Evolutionary conservation across 345 rosid genomes (phyloP).

Genomic region (Populus deltoides): DNA sequence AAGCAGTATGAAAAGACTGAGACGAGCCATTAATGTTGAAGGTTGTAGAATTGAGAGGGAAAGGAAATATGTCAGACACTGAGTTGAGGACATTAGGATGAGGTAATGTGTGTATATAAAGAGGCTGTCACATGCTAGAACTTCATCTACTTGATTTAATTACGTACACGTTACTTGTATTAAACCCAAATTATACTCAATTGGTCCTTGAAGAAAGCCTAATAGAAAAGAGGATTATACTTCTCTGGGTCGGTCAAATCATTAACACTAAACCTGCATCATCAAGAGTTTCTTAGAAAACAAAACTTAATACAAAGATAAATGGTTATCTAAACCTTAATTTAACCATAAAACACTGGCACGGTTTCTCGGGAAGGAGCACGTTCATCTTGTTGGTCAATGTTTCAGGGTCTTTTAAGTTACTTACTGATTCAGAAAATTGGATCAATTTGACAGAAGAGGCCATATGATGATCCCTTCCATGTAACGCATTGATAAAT

Average conservation of each 20-base stretch:
- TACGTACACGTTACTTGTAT: conserved; percentile 22
- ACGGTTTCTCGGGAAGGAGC: background rate
- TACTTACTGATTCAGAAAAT: background rate
- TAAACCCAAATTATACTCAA: conserved; percentile 8
- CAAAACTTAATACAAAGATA: background rate
- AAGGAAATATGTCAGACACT: background rate
- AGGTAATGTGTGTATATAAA: conserved; percentile 5
- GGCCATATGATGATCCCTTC: background rate
- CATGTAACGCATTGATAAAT: background rate
- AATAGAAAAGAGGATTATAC: background rate
- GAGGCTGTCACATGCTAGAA: conserved; percentile 14
- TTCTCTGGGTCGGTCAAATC: conserved; percentile 5
- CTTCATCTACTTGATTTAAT: background rate
- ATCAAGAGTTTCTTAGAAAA: background rate
- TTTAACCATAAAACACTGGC: background rate
- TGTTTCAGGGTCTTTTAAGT: background rate
- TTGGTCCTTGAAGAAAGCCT: background rate
- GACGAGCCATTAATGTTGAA: conserved; percentile 27
- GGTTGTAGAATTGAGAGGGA: background rate
- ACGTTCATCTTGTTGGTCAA: conserved; percentile 3
- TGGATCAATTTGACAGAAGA: background rate
- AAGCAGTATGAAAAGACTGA: background rate
- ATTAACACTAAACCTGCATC: conserved; percentile 9
- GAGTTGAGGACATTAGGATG: background rate
- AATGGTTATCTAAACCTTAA: background rate